phyloP scores from a whole-genome alignment of 345 rosid species.

The Eucalyptus victrix region DNA sequence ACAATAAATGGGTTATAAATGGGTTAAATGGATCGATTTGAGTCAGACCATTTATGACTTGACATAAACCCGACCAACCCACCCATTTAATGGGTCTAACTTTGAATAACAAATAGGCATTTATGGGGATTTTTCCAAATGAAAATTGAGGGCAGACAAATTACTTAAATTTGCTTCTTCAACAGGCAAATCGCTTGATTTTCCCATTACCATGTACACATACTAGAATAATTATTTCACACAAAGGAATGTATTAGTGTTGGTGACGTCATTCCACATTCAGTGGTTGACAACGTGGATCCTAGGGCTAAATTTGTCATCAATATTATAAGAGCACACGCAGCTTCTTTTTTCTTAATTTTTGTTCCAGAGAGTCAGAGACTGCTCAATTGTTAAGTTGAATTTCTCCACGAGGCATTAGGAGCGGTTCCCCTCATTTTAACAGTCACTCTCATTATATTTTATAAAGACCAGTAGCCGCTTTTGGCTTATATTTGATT shows the following conservation, averaged over 20 bases:
- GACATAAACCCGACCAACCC: too few relatives aligned
- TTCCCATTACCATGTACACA: neutral
- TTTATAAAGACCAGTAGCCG: neutral
- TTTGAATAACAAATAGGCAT: neutral
- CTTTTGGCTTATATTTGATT: neutral
- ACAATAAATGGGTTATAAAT: accelerated
- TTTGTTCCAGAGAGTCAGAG: neutral
- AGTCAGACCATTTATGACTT: too few relatives aligned
- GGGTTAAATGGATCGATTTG: too few relatives aligned
- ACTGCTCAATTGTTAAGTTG: neutral
- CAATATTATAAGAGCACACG: neutral
- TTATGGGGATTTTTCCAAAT: neutral
- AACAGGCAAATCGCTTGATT: neutral
- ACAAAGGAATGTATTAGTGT: neutral
- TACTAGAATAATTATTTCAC: neutral
- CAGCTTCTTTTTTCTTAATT: neutral
- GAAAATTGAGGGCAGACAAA: neutral
- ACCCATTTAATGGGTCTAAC: neutral
- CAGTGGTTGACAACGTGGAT: neutral
- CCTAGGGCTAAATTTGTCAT: neutral
- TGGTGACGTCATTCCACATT: neutral
- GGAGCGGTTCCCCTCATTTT: neutral
- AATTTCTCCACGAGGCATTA: neutral
- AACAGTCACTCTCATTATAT: neutral
- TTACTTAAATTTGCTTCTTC: neutral